Evolutionary conservation across 345 rosid species (phyloP), one percentile per base, ranked within the genome.

Genomic region (Syzygium jambos): DNA sequence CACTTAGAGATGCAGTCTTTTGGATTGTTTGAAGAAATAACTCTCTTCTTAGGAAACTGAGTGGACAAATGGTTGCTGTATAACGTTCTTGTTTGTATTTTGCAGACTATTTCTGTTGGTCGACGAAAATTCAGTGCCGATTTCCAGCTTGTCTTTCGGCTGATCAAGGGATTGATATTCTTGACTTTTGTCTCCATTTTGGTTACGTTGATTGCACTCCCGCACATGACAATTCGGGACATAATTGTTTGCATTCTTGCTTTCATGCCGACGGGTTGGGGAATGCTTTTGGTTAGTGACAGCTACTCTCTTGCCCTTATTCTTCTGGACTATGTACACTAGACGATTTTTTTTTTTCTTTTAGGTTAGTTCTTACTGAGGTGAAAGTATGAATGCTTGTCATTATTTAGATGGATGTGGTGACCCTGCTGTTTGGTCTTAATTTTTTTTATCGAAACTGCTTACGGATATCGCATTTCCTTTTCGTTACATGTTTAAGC

Each of bases 231-330:
- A 29, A 73, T 94, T 57, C 95, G 90, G 88, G 99, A 98, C 92
- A 94, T 96, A 65, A 78, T 98, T 85, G 97, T 98, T 25, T 96
- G 99, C 92, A 90, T 98, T 88, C 96, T 98, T 85, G 99, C 98
- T 88, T 98, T 98, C 92, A 96, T 96, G 99, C 99, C 99, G 14
- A 98, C 98, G 13, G 99, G 99, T 11, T 98, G 99, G 99, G 99
- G 99, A 52, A 93, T 98, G 98, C 96, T 98, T 78, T 90, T 95
- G 98, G 99, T 97, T 92, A 93, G 92, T 88, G 7, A 55, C 22
- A 41, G 29, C 84, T n/a, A 49, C 84, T 52, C 82, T 86, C 41
- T 78, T 80, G 34, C 59, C 53, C 51, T 51, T 16, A 13, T 30
- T 65, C 34, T 77, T 3, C 27, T 25, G 23, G 25, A 34, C 46